A percentile compares a stretch with the other conserved stretches of the same genome.
phyloP scores from a whole-genome alignment of 2,329 filamentous ascomycete genomes.

The Alternaria rosae region DNA sequence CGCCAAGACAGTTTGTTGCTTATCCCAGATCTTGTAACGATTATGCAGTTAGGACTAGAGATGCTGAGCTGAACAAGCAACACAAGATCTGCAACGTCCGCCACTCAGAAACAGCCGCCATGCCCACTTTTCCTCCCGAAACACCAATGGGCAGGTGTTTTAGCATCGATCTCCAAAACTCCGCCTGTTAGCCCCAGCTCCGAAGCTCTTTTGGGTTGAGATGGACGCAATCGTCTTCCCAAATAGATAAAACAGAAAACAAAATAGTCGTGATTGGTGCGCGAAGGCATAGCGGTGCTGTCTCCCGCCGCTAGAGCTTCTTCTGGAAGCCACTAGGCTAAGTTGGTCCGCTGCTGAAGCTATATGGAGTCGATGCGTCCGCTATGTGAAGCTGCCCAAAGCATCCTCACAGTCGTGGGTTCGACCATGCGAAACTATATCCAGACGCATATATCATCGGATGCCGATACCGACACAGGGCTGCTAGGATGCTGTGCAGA shows the following conservation, averaged over 20 bases:
- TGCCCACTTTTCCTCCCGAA: background rate
- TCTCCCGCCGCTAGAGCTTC: background rate
- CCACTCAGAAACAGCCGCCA: background rate
- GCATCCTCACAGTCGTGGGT: background rate
- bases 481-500: background rate
- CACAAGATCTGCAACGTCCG: background rate
- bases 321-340: background rate
- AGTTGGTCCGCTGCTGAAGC: background rate
- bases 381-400: background rate
- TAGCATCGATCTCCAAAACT: background rate
- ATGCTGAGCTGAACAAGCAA: background rate
- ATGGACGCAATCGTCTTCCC: background rate
- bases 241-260: slow-evolving; percentile 5
- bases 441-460: background rate
- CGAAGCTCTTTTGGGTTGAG: background rate
- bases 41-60: background rate
- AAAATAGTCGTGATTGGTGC: slow-evolving; percentile 4
- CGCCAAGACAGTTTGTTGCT: background rate
- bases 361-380: slow-evolving; percentile 1
- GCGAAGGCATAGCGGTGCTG: background rate
- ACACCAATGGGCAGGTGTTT: background rate
- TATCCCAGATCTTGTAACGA: slow-evolving; percentile 1
- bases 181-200: background rate
- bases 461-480: background rate
- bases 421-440: background rate